Evolutionary conservation across 2,329 filamentous ascomycete species (phyloP), one percentile per base, ranked within the genome.

Genomic region (Colletotrichum scovillei): DNA sequence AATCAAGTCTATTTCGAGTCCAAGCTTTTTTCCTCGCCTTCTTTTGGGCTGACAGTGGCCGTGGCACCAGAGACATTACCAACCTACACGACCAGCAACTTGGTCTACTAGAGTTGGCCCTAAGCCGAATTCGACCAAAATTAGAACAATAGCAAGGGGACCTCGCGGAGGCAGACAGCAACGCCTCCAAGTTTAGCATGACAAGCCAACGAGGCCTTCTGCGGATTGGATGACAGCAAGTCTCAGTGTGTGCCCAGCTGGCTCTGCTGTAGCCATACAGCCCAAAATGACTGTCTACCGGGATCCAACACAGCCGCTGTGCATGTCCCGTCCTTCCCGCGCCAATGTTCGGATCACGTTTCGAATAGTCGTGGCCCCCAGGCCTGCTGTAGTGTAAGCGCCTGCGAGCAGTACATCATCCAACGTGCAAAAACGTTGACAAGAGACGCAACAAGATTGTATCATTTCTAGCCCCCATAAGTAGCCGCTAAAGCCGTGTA

Each of bases 331-430:
- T 52, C 42, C 12, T 64, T 55, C 59, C 70, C 58, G 59, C 53
- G 66, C 66, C 42, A 60, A 49, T 30, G 70, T 65, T 60, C 66
- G 46, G 66, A 69, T 60, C 53, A n/a, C 9, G 70, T 73, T 73
- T 73, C 59, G 66, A 35, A 59, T 59, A 46, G 42, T 22, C 19
- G 19, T 49, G 42, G 19, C 32, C 32, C 32, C 32, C 32, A 35
- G 32, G 32, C 42, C 42, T 30, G 42, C 12, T 56, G 11, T 46
- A 64, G n/a, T 56, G 11, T 46, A 69, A 60, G 59, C 59, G 59
- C 55, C 62, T 55, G 67, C 66, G 57, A 16, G 38, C 38, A 26
- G 1, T 26, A 12, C 16, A 4, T 5, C 4, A 35, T 12, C 11
- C 32, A 35, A 35, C 32, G 11, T 12, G 11, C 32, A 12, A 35